Conservation (phyloP, 164 flowering plant genomes). For the Stephania cephalantha region DNA sequence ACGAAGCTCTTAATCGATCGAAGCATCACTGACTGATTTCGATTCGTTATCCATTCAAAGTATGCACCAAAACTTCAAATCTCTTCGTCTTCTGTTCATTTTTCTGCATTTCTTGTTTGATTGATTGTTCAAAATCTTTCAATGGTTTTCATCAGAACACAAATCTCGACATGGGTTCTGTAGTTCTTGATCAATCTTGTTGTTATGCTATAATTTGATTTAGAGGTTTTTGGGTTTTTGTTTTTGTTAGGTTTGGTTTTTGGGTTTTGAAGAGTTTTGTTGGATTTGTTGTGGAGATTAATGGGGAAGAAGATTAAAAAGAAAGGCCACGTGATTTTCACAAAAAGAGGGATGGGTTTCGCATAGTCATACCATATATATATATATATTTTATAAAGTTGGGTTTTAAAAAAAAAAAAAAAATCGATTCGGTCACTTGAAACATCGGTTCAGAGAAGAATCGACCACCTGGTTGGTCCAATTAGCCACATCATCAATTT, state of each 20-base stretch:
- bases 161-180: constrained; percentile 8
- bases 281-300: constrained; percentile 30
- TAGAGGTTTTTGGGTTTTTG: background rate
- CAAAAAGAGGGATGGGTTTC: constrained; percentile 45
- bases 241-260: background rate
- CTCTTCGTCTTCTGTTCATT: background rate
- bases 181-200: background rate
- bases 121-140: constrained; percentile 2
- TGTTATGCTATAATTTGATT: background rate
- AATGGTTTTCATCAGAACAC: constrained; percentile 3
- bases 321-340: constrained; percentile 27
- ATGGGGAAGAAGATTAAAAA: constrained; percentile 82
- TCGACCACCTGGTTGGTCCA: too few species aligned
- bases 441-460: too few species aligned
- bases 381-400: too few species aligned
- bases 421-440: too few species aligned
- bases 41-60: constrained; percentile 12
- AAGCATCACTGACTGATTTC: constrained; percentile 8
- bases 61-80: background rate
- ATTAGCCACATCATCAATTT: too few species aligned
- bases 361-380: constrained; percentile 13
- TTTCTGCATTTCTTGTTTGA: background rate
- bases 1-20: constrained; percentile 4
- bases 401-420: too few species aligned
- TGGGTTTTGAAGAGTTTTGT: constrained; percentile 5